Conservation (phyloP, 306 rosid genomes). For the Quercus glauca region DNA sequence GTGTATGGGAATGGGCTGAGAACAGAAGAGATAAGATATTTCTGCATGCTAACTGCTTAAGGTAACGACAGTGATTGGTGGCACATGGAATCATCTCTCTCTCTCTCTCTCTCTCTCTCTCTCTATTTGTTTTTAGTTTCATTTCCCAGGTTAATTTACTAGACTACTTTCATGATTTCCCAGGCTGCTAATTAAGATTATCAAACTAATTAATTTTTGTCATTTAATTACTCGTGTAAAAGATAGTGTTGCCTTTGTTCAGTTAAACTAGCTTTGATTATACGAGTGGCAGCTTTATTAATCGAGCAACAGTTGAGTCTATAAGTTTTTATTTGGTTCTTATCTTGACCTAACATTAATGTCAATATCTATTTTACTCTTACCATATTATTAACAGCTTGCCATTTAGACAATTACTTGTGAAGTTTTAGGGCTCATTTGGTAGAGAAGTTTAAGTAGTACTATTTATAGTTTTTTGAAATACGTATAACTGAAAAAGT, state of each 20-base stretch:
- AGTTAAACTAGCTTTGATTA: background rate
- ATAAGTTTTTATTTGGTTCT: too few species aligned
- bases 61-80: background rate
- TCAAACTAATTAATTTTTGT: too few species aligned
- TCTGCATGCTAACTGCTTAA: background rate
- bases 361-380: too few species aligned
- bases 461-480: too few species aligned
- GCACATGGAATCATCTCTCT: background rate
- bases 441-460: too few species aligned
- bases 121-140: constrained; percentile 11
- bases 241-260: background rate
- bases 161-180: background rate
- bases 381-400: too few species aligned
- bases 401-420: too few species aligned
- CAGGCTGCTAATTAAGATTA: too few species aligned
- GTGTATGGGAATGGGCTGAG: constrained; percentile 67
- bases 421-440: too few species aligned
- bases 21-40: constrained; percentile 52
- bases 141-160: background rate
- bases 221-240: background rate
- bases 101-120: constrained; percentile 20
- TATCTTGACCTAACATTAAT: too few species aligned
- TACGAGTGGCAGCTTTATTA: background rate
- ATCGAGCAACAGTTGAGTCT: too few species aligned
- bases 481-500: too few species aligned